These are phyloP conservation scores for Rhodofomes roseus DNA, from an alignment of 1,284 basidiomycete species.

Conservation along the genomic window DNA sequence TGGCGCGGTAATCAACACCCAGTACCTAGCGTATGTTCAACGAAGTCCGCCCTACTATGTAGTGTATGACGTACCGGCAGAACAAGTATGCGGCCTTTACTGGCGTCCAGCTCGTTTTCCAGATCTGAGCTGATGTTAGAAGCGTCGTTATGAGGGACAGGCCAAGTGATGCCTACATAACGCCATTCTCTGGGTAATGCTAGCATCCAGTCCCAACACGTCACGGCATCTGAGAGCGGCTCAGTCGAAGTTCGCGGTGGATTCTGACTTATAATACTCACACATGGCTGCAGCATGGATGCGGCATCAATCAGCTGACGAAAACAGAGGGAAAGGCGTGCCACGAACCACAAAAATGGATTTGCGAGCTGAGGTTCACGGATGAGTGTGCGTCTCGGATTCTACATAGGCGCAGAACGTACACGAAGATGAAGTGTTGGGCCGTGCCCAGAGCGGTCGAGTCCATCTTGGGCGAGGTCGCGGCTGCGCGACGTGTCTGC, in stretches of 20 bases:
- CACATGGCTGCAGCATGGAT: conserved; percentile 59
- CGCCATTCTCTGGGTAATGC: conserved; percentile 70
- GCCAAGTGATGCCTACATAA: conserved; percentile 45
- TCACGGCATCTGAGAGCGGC: conserved; percentile 57
- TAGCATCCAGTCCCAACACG: conserved; percentile 80
- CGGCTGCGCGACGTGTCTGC: not conserved
- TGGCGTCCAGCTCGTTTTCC: conserved; percentile 78
- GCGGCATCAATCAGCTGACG: conserved; percentile 8
- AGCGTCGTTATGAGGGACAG: conserved; percentile 9
- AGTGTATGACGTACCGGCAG: conserved; percentile 53
- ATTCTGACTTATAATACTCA: conserved; percentile 34
- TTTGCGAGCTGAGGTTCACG: conserved; percentile 49
- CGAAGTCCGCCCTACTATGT: conserved; percentile 9
- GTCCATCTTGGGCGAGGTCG: conserved; percentile 27
- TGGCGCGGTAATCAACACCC: conserved; percentile 73
- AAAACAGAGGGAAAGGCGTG: conserved; percentile 6
- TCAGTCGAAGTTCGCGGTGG: conserved; percentile 19
- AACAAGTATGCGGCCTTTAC: conserved; percentile 77
- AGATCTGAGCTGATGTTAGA: conserved; percentile 44
- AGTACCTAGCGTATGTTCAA: conserved; percentile 47
- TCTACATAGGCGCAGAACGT: conserved; percentile 23
- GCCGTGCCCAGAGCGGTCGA: conserved; percentile 40
- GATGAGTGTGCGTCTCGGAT: conserved; percentile 9
- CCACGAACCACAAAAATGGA: conserved; percentile 77
- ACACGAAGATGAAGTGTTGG: conserved; percentile 50